phyloP scores from a whole-genome alignment of 352 stramenopile species.

The Lagenidium sp. region DNA sequence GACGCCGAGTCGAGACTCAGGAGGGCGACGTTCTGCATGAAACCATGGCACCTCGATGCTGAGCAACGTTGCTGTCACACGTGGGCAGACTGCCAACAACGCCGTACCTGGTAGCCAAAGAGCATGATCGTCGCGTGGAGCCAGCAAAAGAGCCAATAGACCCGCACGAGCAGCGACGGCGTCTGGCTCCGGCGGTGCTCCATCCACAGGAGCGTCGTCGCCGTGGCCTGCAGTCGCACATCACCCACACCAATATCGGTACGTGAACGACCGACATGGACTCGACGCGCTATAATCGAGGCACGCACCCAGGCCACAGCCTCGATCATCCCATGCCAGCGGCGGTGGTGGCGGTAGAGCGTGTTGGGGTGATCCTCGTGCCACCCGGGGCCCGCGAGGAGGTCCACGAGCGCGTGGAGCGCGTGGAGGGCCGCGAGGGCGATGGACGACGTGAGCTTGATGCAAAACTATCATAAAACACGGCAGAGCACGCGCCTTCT shows the following conservation, averaged over 20 bases:
- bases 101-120: conserved; percentile 20
- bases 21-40: conserved; percentile 6
- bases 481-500: not conserved
- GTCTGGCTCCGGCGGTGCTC: conserved; percentile 55
- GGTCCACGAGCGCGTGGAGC: conserved; percentile 36
- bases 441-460: conserved; percentile 42
- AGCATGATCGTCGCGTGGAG: conserved; percentile 32
- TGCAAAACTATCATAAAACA: conserved; percentile 29
- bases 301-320: conserved; percentile 44
- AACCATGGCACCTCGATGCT: too few relatives aligned
- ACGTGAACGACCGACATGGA: not conserved
- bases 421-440: conserved; percentile 35
- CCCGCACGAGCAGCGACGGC: conserved; percentile 40
- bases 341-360: not conserved
- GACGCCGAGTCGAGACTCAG: conserved; percentile 5
- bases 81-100: too few relatives aligned
- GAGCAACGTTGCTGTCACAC: too few relatives aligned
- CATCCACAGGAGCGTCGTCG: conserved; percentile 57
- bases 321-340: conserved; percentile 33
- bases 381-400: conserved; percentile 30
- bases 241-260: too few relatives aligned
- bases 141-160: conserved; percentile 59
- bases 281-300: too few relatives aligned
- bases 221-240: conserved; percentile 21
- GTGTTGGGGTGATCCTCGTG: conserved; percentile 7